Conservation (phyloP, 495 filamentous ascomycete species). For the Pyrenopolyporus hunteri region DNA sequence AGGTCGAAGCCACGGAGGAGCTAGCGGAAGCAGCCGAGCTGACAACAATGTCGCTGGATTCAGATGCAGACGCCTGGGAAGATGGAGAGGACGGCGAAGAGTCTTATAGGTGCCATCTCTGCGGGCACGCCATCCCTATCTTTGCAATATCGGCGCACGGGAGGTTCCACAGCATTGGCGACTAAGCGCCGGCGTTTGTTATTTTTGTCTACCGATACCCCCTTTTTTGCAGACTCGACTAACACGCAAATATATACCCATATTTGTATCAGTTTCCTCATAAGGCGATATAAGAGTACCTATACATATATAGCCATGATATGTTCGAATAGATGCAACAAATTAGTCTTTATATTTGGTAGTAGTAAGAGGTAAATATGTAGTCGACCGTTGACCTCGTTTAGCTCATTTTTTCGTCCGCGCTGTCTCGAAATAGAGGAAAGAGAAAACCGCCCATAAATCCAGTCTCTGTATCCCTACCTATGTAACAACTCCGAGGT, state of each 20-base stretch:
- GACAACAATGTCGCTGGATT: conserved; percentile 12
- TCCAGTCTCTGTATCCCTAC: conserved; percentile 32
- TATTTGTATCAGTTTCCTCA: not conserved
- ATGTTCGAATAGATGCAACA: conserved; percentile 29
- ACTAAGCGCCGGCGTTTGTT: conserved; percentile 27
- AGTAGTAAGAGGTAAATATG: conserved; percentile 9
- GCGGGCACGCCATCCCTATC: conserved; percentile 65
- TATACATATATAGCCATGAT: conserved; percentile 20
- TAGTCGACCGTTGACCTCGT: conserved; percentile 25
- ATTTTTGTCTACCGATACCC: conserved; percentile 7
- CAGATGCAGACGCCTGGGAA: conserved; percentile 47
- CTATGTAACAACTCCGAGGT: conserved; percentile 32
- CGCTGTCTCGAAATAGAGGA: conserved; percentile 7
- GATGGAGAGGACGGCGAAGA: conserved; percentile 47
- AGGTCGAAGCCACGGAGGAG: not conserved
- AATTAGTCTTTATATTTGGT: conserved; percentile 13
- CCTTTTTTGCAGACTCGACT: not conserved
- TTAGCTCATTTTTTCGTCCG: conserved; percentile 5
- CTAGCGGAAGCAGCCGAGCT: not conserved
- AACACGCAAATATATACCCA: not conserved
- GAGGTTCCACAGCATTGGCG: conserved; percentile 65
- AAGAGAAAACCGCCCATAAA: conserved; percentile 3
- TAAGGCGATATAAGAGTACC: conserved; percentile 1
- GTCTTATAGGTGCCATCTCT: conserved; percentile 60
- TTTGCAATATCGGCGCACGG: conserved; percentile 78